Percentiles rank a stretch among this genome's conserved stretches.
phyloP scores from a whole-genome alignment of 2,329 filamentous ascomycete species.

The Thielaviopsis musarum region DNA sequence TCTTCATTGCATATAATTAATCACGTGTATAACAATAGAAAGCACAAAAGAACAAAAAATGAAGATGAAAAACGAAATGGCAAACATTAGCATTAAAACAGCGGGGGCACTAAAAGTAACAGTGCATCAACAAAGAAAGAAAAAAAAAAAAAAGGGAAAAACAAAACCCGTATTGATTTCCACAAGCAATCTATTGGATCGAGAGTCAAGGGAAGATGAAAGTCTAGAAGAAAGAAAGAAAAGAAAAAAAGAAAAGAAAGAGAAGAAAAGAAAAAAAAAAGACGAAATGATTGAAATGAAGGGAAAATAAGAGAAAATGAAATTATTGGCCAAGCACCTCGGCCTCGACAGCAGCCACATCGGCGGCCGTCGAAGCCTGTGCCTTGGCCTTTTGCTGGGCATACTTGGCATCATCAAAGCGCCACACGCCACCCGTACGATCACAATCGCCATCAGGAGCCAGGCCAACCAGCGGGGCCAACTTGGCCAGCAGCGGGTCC shows the following conservation, averaged over 20 bases:
- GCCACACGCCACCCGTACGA: constrained; percentile 44
- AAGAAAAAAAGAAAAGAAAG: neutral
- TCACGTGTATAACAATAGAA: constrained; percentile 15
- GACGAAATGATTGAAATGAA: neutral
- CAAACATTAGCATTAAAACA: neutral
- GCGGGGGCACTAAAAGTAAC: neutral
- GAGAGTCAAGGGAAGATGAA: neutral
- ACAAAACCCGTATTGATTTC: too few species aligned
- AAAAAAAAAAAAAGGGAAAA: too few species aligned
- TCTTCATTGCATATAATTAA: constrained; percentile 12
- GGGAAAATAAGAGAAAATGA: neutral
- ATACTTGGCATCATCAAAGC: constrained; percentile 35
- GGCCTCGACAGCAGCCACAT: constrained; percentile 27
- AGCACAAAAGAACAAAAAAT: neutral
- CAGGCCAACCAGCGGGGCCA: constrained; percentile 31
- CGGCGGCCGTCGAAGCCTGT: constrained; percentile 22
- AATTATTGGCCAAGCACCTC: constrained; percentile 22
- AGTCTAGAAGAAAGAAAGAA: neutral
- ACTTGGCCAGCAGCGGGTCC: constrained; percentile 27
- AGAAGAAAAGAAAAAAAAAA: neutral
- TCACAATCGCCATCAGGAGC: constrained; percentile 35
- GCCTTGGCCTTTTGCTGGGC: constrained; percentile 16
- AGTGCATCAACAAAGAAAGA: neutral
- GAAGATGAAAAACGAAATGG: too few species aligned
- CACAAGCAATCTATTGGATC: too few species aligned